Percentiles rank a stretch among this genome's conserved stretches.
Conservation (phyloP, 139 green algal species). For the Chlorella sorokiniana region DNA sequence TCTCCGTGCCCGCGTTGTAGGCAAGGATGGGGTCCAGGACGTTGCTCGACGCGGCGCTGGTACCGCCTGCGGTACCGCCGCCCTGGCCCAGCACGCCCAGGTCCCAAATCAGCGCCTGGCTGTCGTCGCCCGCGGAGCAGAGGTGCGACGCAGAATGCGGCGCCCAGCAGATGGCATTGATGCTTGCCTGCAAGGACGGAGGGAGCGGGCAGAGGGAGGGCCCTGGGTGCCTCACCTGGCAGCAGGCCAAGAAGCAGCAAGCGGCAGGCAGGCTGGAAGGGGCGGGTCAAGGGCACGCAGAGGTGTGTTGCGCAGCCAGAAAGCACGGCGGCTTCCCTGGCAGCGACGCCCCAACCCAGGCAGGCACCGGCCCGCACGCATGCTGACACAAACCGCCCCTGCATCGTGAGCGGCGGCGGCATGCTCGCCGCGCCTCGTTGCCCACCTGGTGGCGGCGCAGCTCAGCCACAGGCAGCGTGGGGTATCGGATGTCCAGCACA, state of each 20-base stretch:
- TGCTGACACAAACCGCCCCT: too few species aligned
- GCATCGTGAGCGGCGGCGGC: too few species aligned
- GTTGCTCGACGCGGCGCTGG: not conserved
- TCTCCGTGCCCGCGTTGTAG: conserved; percentile 88
- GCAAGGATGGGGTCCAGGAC: conserved; percentile 91
- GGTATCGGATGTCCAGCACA: conserved; percentile 92
- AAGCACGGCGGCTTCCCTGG: too few species aligned
- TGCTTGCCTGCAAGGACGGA: conserved; percentile 46
- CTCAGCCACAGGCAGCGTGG: conserved; percentile 89
- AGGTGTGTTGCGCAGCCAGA: too few species aligned
- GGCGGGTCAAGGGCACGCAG: too few species aligned
- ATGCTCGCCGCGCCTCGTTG: too few species aligned
- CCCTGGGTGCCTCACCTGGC: too few species aligned
- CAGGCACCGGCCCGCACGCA: too few species aligned
- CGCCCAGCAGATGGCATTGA: conserved; percentile 94
- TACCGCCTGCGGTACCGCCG: conserved; percentile 2
- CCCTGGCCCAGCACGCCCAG: conserved; percentile 68
- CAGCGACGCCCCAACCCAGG: too few species aligned
- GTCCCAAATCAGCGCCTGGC: conserved; percentile 94
- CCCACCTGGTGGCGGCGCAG: conserved; percentile 73
- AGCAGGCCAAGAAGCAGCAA: too few species aligned
- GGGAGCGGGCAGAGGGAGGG: not conserved
- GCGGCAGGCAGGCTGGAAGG: too few species aligned
- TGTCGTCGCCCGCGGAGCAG: conserved; percentile 85
- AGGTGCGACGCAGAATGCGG: conserved; percentile 93